These are phyloP conservation scores for Strigomonas galati DNA, from an alignment of 208 protist species.

Conservation along the genomic window DNA sequence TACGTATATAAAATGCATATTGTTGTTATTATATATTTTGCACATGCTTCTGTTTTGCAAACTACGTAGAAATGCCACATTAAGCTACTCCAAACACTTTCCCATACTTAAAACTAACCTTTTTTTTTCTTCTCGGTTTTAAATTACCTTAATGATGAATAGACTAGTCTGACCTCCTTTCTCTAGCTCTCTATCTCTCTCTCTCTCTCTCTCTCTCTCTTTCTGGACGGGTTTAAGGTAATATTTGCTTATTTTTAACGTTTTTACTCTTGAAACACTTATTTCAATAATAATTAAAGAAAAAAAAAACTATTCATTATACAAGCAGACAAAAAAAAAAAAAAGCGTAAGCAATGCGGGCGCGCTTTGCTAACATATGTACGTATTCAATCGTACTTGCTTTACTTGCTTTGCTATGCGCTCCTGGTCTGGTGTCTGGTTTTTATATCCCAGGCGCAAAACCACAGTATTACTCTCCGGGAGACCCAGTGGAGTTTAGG, in stretches of 20 bases:
- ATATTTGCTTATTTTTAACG: background rate
- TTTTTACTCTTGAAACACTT: background rate
- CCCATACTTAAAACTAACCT: no score
- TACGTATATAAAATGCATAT: background rate
- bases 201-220: background rate
- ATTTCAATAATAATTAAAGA: conserved; percentile 4
- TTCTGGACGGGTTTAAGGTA: background rate
- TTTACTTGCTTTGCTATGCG: background rate
- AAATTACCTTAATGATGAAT: no score
- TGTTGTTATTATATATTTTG: conserved; percentile 1
- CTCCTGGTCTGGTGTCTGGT: background rate
- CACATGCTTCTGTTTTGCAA: no score
- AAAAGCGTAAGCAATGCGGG: conserved; percentile 4
- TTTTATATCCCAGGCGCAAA: conserved; percentile 65
- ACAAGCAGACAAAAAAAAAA: conserved; percentile 9
- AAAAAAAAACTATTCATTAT: background rate
- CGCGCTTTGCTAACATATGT: background rate
- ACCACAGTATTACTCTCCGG: conserved; percentile 46
- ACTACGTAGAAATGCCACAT: no score
- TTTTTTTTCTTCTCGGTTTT: conserved; percentile 5
- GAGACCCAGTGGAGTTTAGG: conserved; percentile 38
- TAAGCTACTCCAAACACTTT: no score
- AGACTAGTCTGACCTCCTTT: conserved; percentile 3
- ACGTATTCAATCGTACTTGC: background rate
- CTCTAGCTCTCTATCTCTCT: background rate